Conservation (phyloP, 169 alveolate species). For the Plasmodium relictum region DNA sequence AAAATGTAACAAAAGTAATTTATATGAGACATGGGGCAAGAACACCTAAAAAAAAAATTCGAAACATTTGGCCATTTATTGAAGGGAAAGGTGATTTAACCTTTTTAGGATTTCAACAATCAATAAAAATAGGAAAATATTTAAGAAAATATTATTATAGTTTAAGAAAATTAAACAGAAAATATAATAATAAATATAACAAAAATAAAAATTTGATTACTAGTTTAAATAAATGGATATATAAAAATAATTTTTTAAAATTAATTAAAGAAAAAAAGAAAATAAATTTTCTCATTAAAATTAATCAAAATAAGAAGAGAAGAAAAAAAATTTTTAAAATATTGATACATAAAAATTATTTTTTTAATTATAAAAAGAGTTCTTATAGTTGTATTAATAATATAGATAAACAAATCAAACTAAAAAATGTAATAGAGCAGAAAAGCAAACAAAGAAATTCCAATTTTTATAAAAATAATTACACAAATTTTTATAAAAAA, state of each 20-base stretch:
- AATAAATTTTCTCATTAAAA: background rate
- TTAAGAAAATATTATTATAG: slow-evolving; percentile 49
- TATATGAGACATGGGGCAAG: slow-evolving; percentile 77
- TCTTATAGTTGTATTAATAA: too few species aligned
- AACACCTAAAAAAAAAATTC: slow-evolving; percentile 59
- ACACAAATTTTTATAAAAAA: background rate
- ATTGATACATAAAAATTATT: background rate
- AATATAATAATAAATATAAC: slow-evolving; percentile 5
- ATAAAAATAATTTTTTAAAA: background rate
- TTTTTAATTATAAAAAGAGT: background rate
- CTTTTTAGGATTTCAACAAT: slow-evolving; percentile 66
- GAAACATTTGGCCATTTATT: slow-evolving; percentile 52
- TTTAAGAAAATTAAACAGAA: slow-evolving; percentile 21
- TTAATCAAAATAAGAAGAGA: background rate
- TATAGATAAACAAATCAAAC: too few species aligned
- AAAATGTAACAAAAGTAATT: slow-evolving; percentile 29
- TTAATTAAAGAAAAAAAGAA: background rate
- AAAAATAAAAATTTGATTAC: background rate
- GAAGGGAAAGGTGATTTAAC: slow-evolving; percentile 70
- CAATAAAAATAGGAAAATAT: slow-evolving; percentile 50
- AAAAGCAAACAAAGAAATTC: background rate
- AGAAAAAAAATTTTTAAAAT: background rate
- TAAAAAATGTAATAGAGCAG: background rate
- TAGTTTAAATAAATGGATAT: background rate
- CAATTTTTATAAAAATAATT: background rate